Evolutionary conservation across 1,284 basidiomycete genomes (phyloP), one percentile per base, ranked within the genome.

Genomic region (Coniophora puteana): DNA sequence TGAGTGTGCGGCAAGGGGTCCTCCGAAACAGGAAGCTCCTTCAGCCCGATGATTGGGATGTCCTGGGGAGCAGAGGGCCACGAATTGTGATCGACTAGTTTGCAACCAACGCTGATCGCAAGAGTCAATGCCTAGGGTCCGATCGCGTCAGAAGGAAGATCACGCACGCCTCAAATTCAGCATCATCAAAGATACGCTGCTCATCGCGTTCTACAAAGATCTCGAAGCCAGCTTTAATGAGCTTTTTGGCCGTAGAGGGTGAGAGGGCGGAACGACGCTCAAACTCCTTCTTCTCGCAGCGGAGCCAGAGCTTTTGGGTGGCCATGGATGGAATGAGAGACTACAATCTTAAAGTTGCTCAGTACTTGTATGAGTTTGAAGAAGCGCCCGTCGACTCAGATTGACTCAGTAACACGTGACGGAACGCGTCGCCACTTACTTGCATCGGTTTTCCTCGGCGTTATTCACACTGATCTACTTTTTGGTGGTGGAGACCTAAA

Each of bases 211-310:
- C 95, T 46, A 99, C 94, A 46, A 74, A 81, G 61, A 99, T 86
- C 41, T 89, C 78, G 68, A 98, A 98, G 38, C 93, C 93, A 34
- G 83, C 83, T 57, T 93, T 87, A 63, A 99, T 84, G 49, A 99
- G 80, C 51, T 76, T 78, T 69, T 90, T 93, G 52, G 93, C 84
- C 1, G 93, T 96, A 17, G 89, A 86, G 3, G 95, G 95, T 12
- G 94, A 96, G 52, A 99, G 74, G 12, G 95, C 95, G 28, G 93
- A 85, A 45, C 95, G 89, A 49, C 86, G 84, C 68, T 99, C 96
- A 53, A 93, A 93, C 51, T 83, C 79, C 67, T 96, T 97, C 63
- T 85, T 95, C 73, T 97, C 93, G 69, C 92, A 94, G 53, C 93
- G 85, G 32, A 97, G 78, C 92, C 92, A 95, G 54, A 95, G 71